Percentiles rank a stretch among this genome's conserved stretches.
Evolutionary conservation across 306 rosid genomes (phyloP).

Genomic region (Castanospermum australe): DNA sequence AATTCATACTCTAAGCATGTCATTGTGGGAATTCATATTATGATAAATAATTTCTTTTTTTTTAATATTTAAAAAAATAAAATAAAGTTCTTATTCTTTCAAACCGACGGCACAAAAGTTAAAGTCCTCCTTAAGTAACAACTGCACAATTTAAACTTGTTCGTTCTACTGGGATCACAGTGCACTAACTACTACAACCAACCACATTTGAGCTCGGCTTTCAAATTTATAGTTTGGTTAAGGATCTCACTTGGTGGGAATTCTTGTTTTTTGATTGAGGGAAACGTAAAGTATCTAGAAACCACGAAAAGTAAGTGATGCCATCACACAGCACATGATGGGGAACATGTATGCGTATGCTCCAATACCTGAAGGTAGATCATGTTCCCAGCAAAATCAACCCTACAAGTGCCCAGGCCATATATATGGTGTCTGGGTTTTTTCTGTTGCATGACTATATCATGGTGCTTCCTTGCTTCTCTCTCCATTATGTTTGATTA

Average conservation of each 20-base stretch:
- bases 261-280: neutral
- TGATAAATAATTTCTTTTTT: too few relatives aligned
- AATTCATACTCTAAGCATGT: too few relatives aligned
- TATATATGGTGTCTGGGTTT: neutral
- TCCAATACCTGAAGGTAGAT: neutral
- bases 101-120: too few relatives aligned
- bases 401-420: constrained; percentile 1
- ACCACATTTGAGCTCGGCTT: too few relatives aligned
- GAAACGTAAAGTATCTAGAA: constrained; percentile 4
- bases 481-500: neutral
- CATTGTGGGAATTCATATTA: too few relatives aligned
- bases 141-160: too few relatives aligned
- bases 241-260: neutral
- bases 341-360: constrained; percentile 11
- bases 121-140: too few relatives aligned
- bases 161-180: too few relatives aligned
- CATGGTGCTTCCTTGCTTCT: neutral
- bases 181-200: too few relatives aligned
- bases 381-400: neutral
- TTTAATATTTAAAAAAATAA: too few relatives aligned
- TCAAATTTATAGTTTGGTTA: neutral
- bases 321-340: neutral
- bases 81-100: too few relatives aligned
- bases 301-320: neutral
- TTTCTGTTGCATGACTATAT: neutral